Conservation (phyloP, 352 stramenopile genomes). For the Pythium monospermum region DNA sequence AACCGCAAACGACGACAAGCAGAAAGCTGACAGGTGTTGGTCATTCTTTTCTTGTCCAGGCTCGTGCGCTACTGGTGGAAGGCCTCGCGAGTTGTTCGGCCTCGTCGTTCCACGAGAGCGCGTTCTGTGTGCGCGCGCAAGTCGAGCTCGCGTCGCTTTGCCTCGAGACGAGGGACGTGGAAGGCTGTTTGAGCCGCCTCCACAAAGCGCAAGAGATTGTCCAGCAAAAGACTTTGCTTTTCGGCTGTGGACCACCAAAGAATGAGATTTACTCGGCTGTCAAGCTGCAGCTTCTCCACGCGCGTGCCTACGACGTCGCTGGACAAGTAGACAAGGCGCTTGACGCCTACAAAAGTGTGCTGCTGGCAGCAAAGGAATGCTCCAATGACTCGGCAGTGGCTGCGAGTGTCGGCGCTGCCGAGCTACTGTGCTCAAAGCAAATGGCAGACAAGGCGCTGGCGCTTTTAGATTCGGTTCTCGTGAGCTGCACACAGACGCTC, state of each 20-base stretch:
- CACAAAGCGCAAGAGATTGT: conserved; percentile 34
- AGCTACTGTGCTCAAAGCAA: conserved; percentile 37
- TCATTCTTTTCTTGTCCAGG: conserved; percentile 30
- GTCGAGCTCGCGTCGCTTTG: conserved; percentile 45
- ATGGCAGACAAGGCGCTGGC: conserved; percentile 28
- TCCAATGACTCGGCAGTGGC: conserved; percentile 15
- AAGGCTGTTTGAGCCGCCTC: conserved; percentile 54
- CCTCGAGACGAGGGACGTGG: conserved; percentile 42
- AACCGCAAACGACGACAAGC: no score
- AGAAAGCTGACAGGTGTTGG: neutral
- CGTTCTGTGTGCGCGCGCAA: conserved; percentile 52
- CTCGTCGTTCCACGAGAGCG: conserved; percentile 62
- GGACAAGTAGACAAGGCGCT: conserved; percentile 43
- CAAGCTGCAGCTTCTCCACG: conserved; percentile 49
- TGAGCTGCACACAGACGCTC: no score
- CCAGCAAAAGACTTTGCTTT: conserved; percentile 32
- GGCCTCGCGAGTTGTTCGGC: conserved; percentile 51
- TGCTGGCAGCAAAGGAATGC: conserved; percentile 16
- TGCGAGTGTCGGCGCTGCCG: conserved; percentile 36
- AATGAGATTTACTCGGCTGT: conserved; percentile 45
- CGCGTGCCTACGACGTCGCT: conserved; percentile 46
- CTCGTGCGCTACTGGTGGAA: conserved; percentile 42
- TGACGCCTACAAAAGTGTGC: conserved; percentile 28
- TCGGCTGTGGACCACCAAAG: conserved; percentile 35
- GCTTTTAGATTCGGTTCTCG: conserved; percentile 21